These are phyloP conservation scores for Gynandropsis gynandra DNA, from an alignment of 345 rosid genomes.

Conservation along the genomic window DNA sequence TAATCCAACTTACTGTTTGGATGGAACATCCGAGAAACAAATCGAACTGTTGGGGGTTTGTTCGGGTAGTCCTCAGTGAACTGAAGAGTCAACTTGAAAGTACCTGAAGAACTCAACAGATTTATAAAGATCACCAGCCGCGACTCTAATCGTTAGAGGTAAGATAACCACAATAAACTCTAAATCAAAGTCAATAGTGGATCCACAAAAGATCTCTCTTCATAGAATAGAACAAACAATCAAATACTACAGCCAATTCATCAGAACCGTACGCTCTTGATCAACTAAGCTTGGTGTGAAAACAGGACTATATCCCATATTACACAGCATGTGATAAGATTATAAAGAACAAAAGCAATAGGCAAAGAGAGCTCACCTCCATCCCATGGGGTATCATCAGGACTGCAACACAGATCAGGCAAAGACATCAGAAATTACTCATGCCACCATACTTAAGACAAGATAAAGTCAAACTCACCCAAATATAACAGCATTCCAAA, in stretches of 20 bases:
- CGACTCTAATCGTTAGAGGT: too few species aligned
- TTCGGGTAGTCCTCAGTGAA: slow-evolving; percentile 70
- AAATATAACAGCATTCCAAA: slow-evolving; percentile 54
- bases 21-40: slow-evolving; percentile 75
- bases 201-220: too few species aligned
- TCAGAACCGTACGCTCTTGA: too few species aligned
- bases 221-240: too few species aligned
- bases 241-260: too few species aligned
- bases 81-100: slow-evolving; percentile 63
- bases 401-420: slow-evolving; percentile 37
- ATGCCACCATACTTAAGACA: neutral
- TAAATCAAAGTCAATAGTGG: too few species aligned
- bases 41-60: slow-evolving; percentile 63
- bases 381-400: slow-evolving; percentile 80
- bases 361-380: slow-evolving; percentile 45
- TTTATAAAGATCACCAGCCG: too few species aligned
- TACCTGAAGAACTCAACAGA: slow-evolving; percentile 37
- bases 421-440: slow-evolving; percentile 14
- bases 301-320: too few species aligned
- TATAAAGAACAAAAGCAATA: neutral
- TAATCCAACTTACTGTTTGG: slow-evolving; percentile 52
- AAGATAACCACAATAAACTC: too few species aligned
- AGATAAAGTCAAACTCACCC: slow-evolving; percentile 23
- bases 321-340: neutral
- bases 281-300: too few species aligned